phyloP scores from a whole-genome alignment of 495 filamentous ascomycete species.

The Chlorociboria aeruginascens region DNA sequence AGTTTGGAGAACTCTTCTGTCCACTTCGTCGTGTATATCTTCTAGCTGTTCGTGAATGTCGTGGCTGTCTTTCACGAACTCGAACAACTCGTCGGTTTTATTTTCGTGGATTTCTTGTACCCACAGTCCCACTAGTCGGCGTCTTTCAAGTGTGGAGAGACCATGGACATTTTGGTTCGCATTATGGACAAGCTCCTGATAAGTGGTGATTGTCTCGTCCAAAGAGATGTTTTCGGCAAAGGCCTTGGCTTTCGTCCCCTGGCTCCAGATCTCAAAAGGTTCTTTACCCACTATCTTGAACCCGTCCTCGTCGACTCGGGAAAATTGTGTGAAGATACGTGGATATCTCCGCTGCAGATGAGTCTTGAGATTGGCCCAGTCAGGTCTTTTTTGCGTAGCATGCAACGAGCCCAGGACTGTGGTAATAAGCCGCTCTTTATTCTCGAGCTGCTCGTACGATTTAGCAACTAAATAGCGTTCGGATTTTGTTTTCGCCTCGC shows the following conservation, averaged over 20 bases:
- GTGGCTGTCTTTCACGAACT: constrained; percentile 17
- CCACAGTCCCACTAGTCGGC: constrained; percentile 5
- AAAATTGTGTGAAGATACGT: constrained; percentile 9
- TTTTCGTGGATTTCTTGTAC: constrained; percentile 6
- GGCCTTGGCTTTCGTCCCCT: not conserved
- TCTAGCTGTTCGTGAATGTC: constrained; percentile 11
- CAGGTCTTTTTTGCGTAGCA: not conserved
- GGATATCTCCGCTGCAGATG: constrained; percentile 5
- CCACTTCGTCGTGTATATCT: constrained; percentile 28
- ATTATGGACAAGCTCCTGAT: not conserved
- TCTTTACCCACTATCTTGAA: constrained; percentile 10
- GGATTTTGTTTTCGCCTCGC: constrained; percentile 6
- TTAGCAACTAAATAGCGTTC: constrained; percentile 4
- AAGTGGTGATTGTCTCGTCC: not conserved
- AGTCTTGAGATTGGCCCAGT: constrained; percentile 2
- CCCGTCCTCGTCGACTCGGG: constrained; percentile 1
- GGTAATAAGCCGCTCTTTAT: constrained; percentile 13
- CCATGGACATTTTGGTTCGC: constrained; percentile 4
- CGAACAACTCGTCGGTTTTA: constrained; percentile 24
- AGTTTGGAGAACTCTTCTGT: constrained; percentile 13
- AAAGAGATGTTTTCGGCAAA: not conserved
- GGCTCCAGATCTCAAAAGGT: constrained; percentile 9
- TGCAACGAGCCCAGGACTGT: not conserved
- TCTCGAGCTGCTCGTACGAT: constrained; percentile 19
- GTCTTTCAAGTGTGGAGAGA: constrained; percentile 1